These are phyloP conservation scores for Remersonia thermophila DNA, from an alignment of 2,329 filamentous ascomycete genomes.

Conservation along the genomic window DNA sequence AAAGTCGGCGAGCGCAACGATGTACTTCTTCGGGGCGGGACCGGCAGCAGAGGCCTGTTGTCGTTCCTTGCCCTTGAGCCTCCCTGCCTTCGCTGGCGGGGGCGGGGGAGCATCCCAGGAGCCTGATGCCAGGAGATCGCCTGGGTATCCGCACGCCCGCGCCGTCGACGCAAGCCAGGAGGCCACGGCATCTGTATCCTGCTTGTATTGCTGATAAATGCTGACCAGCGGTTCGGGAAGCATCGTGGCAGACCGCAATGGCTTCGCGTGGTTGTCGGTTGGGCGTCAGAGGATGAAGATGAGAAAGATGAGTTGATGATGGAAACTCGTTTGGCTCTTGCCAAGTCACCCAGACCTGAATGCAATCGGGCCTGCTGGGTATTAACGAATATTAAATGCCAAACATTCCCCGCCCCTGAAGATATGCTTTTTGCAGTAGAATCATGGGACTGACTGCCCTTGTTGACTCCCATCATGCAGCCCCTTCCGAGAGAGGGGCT, in stretches of 20 bases:
- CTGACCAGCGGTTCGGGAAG: conserved; percentile 14
- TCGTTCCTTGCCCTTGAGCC: conserved; percentile 21
- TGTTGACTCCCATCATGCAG: no score
- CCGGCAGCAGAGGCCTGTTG: conserved; percentile 9
- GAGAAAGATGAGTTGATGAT: no score
- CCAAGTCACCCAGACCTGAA: no score
- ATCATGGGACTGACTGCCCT: no score
- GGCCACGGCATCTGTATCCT: conserved; percentile 28
- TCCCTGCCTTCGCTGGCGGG: background rate
- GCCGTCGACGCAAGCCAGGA: conserved; percentile 31
- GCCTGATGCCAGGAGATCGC: conserved; percentile 12
- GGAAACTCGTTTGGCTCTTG: no score
- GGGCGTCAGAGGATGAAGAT: no score
- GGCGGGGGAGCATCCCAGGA: background rate
- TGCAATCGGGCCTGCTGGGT: no score
- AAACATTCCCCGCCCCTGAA: no score
- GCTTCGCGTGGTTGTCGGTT: background rate
- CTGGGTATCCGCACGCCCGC: conserved; percentile 22
- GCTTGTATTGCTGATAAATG: conserved; percentile 28
- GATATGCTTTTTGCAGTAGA: no score
- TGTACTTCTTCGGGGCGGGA: conserved; percentile 18
- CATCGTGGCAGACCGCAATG: conserved; percentile 1
- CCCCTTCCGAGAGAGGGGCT: no score
- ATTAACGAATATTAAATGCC: no score
- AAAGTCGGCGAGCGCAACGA: conserved; percentile 27